Base-by-base conservation (phyloP, 2,329 filamentous ascomycete genomes). In the Aplosporella prunicola region DNA sequence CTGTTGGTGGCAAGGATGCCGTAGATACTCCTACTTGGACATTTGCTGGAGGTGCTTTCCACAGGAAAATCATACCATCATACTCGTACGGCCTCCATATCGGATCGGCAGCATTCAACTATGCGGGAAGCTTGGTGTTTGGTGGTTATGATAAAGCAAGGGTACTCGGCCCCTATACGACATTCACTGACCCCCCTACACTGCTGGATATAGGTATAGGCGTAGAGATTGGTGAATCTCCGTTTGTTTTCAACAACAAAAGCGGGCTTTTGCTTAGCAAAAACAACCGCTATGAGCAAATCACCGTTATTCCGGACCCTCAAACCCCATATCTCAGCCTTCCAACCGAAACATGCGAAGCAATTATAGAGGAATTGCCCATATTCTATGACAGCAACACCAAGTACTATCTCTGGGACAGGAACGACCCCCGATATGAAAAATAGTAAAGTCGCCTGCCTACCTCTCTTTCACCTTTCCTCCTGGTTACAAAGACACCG, bases 131-230 rank as follows among this genome's bases (percentile, higher is more conserved):
- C 2, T 42, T 60, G 4, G 38, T 53, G 1, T 47, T 57, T n/a
- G 60, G 58, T 4, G 57, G 57, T 2, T 62, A 61, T 40, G 56
- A 60, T 32, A 47, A 51, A 37, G 51, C 46, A 20, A 43, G 58
- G 1, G 47, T 52, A 0, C 39, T 61, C 6, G 58, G 51, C 0
- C 41, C 48, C 1, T 45, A 51, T 3, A 54, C 45, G 5, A 42
- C 44, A 3, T 54, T 52, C 31, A 34, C 39, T 17, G 24, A 42
- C 7, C 44, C 41, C 3, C 28, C 55, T 11, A 37, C 44, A 5
- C 42, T 70, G 6, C 47, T 53, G 9, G 64, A 68, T 33, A 61
- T 70, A 24, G 46, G 49, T 10, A 56, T 71, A 15, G 58, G 57
- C 2, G 62, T 68, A 14, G 48, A 60, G 4, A 48, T 48, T 10